phyloP scores from a whole-genome alignment of 1,139 yeast genomes.

The Ogataea hybrid region DNA sequence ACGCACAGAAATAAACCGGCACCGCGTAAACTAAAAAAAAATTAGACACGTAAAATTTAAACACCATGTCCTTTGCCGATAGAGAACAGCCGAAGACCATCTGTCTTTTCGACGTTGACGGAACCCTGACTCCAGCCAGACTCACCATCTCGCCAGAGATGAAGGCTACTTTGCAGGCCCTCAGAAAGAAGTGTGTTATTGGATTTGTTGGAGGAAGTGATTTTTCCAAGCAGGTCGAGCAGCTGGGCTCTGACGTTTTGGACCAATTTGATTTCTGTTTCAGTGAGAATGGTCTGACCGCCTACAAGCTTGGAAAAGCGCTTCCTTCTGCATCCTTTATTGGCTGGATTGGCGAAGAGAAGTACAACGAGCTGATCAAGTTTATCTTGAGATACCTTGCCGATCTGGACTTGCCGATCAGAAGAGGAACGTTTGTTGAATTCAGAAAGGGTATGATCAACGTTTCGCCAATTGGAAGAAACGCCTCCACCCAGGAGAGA shows the following conservation, averaged over 20 bases:
- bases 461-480: slow-evolving; percentile 97
- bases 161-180: slow-evolving; percentile 62
- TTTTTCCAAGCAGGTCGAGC: slow-evolving; percentile 91
- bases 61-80: slow-evolving; percentile 48
- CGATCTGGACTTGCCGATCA: slow-evolving; percentile 82
- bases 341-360: slow-evolving; percentile 92
- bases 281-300: slow-evolving; percentile 97
- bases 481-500: slow-evolving; percentile 92
- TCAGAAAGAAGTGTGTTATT: slow-evolving; percentile 88
- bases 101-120: slow-evolving; percentile 96
- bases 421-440: slow-evolving; percentile 98
- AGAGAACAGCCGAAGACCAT: slow-evolving; percentile 58
- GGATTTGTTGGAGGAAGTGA: slow-evolving; percentile 99
- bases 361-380: slow-evolving; percentile 83
- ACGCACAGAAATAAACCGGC: background rate
- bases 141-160: slow-evolving; percentile 78
- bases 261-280: slow-evolving; percentile 91
- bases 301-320: slow-evolving; percentile 85
- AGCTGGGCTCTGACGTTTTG: slow-evolving; percentile 78
- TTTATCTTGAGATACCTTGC: slow-evolving; percentile 84
- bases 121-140: slow-evolving; percentile 98
- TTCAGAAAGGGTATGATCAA: slow-evolving; percentile 99
- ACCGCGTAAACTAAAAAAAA: slow-evolving; percentile 7
- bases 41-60: slow-evolving; percentile 8
- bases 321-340: slow-evolving; percentile 93